Evolutionary conservation across 2,329 filamentous ascomycete genomes (phyloP).

Genomic region (Fusarium subglutinans): DNA sequence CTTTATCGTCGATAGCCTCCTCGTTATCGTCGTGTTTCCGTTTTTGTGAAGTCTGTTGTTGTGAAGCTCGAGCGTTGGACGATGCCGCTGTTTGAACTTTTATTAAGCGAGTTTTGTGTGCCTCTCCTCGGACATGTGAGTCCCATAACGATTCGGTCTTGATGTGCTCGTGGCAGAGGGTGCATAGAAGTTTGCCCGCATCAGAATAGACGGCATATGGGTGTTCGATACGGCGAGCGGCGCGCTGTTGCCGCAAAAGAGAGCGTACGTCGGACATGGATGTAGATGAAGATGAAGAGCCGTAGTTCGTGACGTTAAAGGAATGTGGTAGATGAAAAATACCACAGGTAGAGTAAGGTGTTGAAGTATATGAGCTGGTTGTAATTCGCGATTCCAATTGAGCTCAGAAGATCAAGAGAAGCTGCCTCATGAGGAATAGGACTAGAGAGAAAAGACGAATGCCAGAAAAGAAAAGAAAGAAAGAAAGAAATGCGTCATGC

Average conservation of each 20-base stretch:
- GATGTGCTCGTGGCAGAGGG: conserved; percentile 70
- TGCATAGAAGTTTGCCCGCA: conserved; percentile 73
- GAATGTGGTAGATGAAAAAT: background rate
- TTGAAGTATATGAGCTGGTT: background rate
- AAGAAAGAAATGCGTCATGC: conserved; percentile 9
- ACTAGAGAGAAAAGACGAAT: background rate
- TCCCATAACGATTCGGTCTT: conserved; percentile 76
- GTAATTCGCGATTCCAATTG: background rate
- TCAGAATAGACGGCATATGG: conserved; percentile 74
- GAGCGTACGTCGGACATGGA: conserved; percentile 82
- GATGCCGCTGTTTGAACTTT: conserved; percentile 34
- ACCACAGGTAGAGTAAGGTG: conserved; percentile 18
- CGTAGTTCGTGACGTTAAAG: background rate
- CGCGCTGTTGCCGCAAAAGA: conserved; percentile 80
- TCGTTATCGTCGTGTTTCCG: conserved; percentile 49
- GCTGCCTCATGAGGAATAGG: background rate
- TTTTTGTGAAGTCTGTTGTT: conserved; percentile 40
- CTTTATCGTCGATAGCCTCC: conserved; percentile 37
- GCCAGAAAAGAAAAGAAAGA: conserved; percentile 7
- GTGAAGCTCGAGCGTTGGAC: conserved; percentile 24
- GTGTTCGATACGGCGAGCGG: conserved; percentile 76
- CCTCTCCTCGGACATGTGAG: conserved; percentile 62
- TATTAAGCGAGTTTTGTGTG: conserved; percentile 48
- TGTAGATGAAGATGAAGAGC: background rate
- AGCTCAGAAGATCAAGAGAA: background rate